These are phyloP conservation scores for Stevia rebaudiana DNA, from an alignment of 140 eudicot species.

Conservation along the genomic window DNA sequence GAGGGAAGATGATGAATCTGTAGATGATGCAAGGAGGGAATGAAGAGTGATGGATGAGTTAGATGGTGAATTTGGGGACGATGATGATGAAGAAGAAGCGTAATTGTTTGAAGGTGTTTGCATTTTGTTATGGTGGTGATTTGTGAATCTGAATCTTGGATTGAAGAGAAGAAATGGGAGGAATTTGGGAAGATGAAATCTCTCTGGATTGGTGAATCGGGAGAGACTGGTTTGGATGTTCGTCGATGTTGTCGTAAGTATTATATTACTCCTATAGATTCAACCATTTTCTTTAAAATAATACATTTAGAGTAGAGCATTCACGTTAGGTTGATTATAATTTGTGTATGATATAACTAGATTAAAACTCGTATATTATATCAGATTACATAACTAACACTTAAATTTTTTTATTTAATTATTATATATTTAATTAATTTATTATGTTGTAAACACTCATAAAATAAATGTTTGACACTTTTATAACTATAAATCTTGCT, in stretches of 20 bases:
- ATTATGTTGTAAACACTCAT: no score
- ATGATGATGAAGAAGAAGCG: conserved; percentile 16
- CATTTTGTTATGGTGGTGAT: conserved; percentile 7
- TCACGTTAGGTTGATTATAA: no score
- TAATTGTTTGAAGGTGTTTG: conserved; percentile 16
- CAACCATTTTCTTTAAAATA: no score
- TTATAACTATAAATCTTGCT: no score
- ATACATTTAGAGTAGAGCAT: no score
- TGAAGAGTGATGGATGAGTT: conserved; percentile 41
- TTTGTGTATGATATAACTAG: no score
- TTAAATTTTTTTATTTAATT: no score
- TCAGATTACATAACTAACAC: no score
- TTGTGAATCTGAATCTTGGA: background rate
- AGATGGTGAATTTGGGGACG: conserved; percentile 31
- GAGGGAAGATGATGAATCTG: conserved; percentile 27
- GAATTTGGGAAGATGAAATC: conserved; percentile 4
- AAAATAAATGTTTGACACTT: no score
- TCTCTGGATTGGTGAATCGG: conserved; percentile 17
- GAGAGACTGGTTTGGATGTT: conserved; percentile 30
- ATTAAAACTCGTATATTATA: no score
- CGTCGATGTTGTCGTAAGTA: background rate
- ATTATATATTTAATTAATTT: no score
- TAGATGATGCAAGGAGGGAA: conserved; percentile 33
- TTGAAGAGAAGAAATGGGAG: conserved; percentile 11
- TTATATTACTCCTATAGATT: no score